Conservation (phyloP, 2,329 filamentous ascomycete genomes). For the Colletotrichum shisoi region DNA sequence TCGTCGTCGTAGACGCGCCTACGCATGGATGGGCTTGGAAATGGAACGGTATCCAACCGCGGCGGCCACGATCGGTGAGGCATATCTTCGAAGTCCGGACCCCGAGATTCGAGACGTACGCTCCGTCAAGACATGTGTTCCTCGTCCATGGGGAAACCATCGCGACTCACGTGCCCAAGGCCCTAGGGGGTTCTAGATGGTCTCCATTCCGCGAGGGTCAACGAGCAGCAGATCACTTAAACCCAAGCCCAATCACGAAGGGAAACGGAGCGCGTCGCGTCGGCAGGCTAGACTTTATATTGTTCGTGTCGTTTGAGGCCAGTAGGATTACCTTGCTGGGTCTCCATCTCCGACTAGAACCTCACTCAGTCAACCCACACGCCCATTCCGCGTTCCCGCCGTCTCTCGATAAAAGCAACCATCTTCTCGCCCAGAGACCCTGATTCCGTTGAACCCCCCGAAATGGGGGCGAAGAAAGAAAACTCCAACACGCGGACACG, state of each 20-base stretch:
- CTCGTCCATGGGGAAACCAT: too few relatives aligned
- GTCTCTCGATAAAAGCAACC: not conserved
- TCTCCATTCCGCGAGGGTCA: too few relatives aligned
- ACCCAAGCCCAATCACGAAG: not conserved
- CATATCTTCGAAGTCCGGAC: too few relatives aligned
- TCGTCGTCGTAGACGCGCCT: too few relatives aligned
- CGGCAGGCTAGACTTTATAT: not conserved
- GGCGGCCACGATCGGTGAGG: too few relatives aligned
- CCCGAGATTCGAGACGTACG: too few relatives aligned
- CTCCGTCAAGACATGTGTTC: too few relatives aligned
- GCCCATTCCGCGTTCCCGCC: not conserved
- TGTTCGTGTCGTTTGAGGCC: not conserved
- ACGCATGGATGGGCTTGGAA: too few relatives aligned
- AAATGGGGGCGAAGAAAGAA: not conserved
- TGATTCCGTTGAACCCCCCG: not conserved
- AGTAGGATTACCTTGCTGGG: not conserved
- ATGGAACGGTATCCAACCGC: too few relatives aligned
- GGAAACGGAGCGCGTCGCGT: not conserved
- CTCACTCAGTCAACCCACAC: not conserved
- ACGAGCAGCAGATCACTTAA: not conserved
- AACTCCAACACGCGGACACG: slow-evolving; percentile 1
- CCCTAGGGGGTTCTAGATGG: too few relatives aligned
- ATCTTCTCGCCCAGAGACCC: not conserved
- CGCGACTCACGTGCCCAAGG: too few relatives aligned
- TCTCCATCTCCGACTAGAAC: not conserved